A percentile compares a stretch with the other conserved stretches of the same genome.
These are phyloP conservation scores for Saccharomyces pastorianus DNA, from an alignment of 1,139 yeast species.

Conservation along the genomic window DNA sequence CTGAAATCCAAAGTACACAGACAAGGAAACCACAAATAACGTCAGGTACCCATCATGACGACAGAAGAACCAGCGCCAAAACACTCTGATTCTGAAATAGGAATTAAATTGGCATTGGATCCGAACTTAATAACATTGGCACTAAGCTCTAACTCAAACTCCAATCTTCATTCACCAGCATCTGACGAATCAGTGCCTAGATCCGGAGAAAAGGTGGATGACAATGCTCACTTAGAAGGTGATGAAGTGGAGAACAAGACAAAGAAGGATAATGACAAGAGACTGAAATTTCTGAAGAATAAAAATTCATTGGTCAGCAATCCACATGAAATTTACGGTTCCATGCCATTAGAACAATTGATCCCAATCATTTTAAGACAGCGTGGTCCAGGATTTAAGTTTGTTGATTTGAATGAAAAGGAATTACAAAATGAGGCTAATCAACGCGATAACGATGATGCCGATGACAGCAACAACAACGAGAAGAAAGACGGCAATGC, in stretches of 20 bases:
- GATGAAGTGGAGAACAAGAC: constrained; percentile 2
- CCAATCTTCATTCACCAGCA: background rate
- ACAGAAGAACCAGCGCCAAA: background rate
- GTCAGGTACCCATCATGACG: background rate
- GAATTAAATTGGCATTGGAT: constrained; percentile 24
- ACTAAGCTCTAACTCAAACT: constrained; percentile 4
- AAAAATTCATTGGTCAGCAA: constrained; percentile 19
- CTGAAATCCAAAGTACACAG: background rate
- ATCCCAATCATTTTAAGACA: constrained; percentile 29
- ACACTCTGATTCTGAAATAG: constrained; percentile 6
- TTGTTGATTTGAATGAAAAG: constrained; percentile 46
- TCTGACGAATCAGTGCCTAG: background rate
- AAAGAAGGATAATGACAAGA: constrained; percentile 6
- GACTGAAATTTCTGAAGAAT: constrained; percentile 5
- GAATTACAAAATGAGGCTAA: constrained; percentile 41
- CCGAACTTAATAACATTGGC: constrained; percentile 23
- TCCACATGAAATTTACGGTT: constrained; percentile 28
- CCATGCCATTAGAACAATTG: constrained; percentile 27
- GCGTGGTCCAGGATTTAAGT: constrained; percentile 25
- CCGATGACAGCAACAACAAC: constrained; percentile 5
- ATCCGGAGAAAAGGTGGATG: background rate
- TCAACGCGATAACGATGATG: constrained; percentile 4
- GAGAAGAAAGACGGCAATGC: constrained; percentile 13
- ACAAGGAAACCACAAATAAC: background rate
- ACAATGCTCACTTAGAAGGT: background rate